Evolutionary conservation across 2,329 filamentous ascomycete genomes (phyloP).

Genomic region (Colletotrichum sp.): DNA sequence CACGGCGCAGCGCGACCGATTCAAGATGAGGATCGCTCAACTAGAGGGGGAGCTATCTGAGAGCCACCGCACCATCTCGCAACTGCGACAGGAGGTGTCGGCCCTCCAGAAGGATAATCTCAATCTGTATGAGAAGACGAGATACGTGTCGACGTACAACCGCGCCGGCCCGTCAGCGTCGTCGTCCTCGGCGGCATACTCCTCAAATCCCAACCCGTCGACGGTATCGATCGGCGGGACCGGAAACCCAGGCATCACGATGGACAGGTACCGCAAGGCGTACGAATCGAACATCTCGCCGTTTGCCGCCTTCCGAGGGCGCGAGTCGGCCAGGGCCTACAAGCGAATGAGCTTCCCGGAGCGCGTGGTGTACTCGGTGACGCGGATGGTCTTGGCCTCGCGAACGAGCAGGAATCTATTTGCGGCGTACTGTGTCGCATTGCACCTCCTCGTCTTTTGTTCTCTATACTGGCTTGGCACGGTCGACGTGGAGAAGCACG

Average conservation of each 20-base stretch:
- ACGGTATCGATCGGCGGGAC: constrained; percentile 66
- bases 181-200: constrained; percentile 69
- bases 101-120: constrained; percentile 96
- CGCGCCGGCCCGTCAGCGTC: constrained; percentile 67
- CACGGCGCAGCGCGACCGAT: constrained; percentile 94
- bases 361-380: constrained; percentile 87
- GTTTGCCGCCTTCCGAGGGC: constrained; percentile 93
- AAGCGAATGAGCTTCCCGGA: constrained; percentile 93
- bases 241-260: constrained; percentile 64
- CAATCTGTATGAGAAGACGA: constrained; percentile 94
- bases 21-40: constrained; percentile 94
- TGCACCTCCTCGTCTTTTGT: constrained; percentile 87
- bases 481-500: constrained; percentile 67
- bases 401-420: constrained; percentile 92
- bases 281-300: constrained; percentile 97
- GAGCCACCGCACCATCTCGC: constrained; percentile 79
- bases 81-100: constrained; percentile 87
- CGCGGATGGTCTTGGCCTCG: constrained; percentile 88
- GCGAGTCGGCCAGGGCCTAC: constrained; percentile 89
- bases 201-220: constrained; percentile 76
- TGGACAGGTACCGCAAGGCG: constrained; percentile 87
- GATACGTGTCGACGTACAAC: constrained; percentile 94
- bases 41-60: constrained; percentile 91
- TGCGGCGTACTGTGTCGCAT: constrained; percentile 85
- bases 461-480: constrained; percentile 86